A percentile compares a stretch with the other conserved stretches of the same genome.
phyloP scores from a whole-genome alignment of 306 rosid genomes.

The Corylus avellana region DNA sequence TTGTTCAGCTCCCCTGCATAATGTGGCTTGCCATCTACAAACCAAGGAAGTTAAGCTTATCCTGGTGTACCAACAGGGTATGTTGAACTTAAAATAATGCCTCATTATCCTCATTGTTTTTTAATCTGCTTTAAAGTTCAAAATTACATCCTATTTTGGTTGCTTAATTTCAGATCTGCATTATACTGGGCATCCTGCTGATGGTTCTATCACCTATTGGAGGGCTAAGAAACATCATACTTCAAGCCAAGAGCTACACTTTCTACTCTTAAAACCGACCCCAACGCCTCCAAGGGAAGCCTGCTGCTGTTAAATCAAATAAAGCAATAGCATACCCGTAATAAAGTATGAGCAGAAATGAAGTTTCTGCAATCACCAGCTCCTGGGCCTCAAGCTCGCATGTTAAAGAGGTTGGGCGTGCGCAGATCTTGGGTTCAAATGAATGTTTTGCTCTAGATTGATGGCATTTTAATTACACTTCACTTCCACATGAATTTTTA shows the following conservation, averaged over 20 bases:
- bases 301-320: not conserved
- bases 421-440: not conserved
- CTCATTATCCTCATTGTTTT: not conserved
- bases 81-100: slow-evolving; percentile 17
- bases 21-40: slow-evolving; percentile 71
- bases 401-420: not conserved
- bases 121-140: not conserved
- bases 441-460: not conserved
- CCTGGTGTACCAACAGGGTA: slow-evolving; percentile 78
- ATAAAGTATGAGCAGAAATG: not conserved
- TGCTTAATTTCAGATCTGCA: slow-evolving; percentile 55
- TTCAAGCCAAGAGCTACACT: slow-evolving; percentile 51
- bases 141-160: not conserved
- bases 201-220: slow-evolving; percentile 73
- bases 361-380: not conserved
- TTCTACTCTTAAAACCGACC: slow-evolving; percentile 36
- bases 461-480: too few species aligned
- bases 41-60: slow-evolving; percentile 55
- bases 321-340: not conserved
- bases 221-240: slow-evolving; percentile 58
- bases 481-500: too few species aligned
- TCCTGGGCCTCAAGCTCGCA: not conserved
- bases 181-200: slow-evolving; percentile 53
- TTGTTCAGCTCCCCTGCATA: slow-evolving; percentile 64
- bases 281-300: not conserved